Conservation (phyloP, 2,329 filamentous ascomycete genomes). For the Pseudofabraea citricarpa region DNA sequence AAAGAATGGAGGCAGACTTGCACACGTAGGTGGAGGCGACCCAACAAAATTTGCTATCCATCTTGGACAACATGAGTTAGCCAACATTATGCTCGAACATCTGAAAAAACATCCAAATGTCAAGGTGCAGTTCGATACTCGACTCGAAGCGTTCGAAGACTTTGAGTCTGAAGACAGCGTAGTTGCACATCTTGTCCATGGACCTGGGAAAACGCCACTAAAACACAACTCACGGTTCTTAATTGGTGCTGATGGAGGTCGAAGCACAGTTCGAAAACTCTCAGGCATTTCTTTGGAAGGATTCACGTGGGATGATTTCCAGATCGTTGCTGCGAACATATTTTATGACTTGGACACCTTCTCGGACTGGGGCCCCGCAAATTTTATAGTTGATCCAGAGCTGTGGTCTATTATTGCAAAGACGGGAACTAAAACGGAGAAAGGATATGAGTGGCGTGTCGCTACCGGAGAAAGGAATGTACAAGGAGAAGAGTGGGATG, state of each 20-base stretch:
- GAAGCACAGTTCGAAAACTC: constrained; percentile 1
- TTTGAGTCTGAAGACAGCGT: background rate
- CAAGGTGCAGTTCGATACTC: background rate
- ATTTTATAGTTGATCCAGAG: constrained; percentile 2
- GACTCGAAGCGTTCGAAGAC: background rate
- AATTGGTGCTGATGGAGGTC: constrained; percentile 4
- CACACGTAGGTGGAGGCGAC: background rate
- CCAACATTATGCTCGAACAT: background rate
- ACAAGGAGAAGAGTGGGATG: no score
- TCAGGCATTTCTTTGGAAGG: constrained; percentile 3
- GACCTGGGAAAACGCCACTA: background rate
- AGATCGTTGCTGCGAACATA: constrained; percentile 4
- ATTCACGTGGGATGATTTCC: constrained; percentile 2
- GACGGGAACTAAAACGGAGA: no score
- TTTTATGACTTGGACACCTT: background rate
- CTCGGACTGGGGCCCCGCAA: constrained; percentile 1
- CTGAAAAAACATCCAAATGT: background rate
- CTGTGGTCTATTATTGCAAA: constrained; percentile 3
- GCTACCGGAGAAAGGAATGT: constrained; percentile 1
- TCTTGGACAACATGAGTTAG: background rate
- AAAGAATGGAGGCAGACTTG: background rate
- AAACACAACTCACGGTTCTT: background rate
- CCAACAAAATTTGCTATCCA: background rate
- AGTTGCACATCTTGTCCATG: background rate
- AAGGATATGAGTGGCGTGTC: constrained; percentile 3